These are phyloP conservation scores for Pseudopediastrum boryanum DNA, from an alignment of 139 green algal species.

Conservation along the genomic window DNA sequence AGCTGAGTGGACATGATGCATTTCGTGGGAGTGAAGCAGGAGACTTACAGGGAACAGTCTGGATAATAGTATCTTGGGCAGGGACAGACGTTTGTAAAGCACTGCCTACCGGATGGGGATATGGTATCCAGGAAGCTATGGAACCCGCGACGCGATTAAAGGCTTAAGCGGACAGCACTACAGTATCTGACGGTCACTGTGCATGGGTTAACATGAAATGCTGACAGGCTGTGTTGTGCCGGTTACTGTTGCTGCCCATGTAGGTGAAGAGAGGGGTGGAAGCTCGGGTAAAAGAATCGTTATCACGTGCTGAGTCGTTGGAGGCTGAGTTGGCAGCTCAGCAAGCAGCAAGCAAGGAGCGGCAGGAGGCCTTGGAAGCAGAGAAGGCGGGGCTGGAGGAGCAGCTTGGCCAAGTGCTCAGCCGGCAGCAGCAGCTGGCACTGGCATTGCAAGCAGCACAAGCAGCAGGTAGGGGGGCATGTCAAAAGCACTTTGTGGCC, in stretches of 20 bases:
- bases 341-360: constrained; percentile 27
- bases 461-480: background rate
- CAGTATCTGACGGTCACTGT: too few species aligned
- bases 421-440: constrained; percentile 18
- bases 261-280: constrained; percentile 60
- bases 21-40: too few species aligned
- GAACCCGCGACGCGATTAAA: too few species aligned
- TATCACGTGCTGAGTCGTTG: constrained; percentile 45
- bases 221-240: background rate
- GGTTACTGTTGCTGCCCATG: background rate
- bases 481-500: background rate
- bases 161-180: too few species aligned
- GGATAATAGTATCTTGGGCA: too few species aligned
- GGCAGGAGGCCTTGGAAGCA: constrained; percentile 21
- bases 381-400: background rate
- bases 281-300: constrained; percentile 49
- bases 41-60: too few species aligned
- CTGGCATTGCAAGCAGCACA: background rate
- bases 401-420: background rate
- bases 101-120: too few species aligned
- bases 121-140: too few species aligned
- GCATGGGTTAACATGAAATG: too few species aligned
- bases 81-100: too few species aligned
- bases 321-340: constrained; percentile 43
- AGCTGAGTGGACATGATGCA: too few species aligned